phyloP scores from a whole-genome alignment of 2,329 filamentous ascomycete species.

The Nectriaceae sp. region DNA sequence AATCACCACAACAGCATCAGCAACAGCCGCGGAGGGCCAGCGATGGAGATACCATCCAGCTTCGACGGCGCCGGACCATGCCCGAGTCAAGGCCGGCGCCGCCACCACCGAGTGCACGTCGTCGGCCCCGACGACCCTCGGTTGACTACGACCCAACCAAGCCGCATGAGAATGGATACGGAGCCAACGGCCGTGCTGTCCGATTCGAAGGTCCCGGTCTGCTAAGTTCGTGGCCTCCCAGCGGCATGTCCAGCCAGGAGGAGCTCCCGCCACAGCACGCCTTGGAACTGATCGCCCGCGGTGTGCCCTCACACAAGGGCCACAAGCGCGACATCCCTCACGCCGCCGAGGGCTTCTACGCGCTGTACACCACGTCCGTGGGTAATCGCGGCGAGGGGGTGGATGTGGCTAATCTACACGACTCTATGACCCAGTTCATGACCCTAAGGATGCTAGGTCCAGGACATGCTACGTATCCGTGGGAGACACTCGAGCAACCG shows the following conservation, averaged over 20 bases:
- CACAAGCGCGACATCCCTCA: conserved; percentile 56
- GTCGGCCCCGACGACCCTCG: conserved; percentile 45
- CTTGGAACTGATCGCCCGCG: conserved; percentile 58
- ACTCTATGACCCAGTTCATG: conserved; percentile 61
- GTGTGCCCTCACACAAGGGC: conserved; percentile 59
- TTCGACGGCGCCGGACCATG: conserved; percentile 7
- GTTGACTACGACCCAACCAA: no score
- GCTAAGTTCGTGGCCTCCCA: conserved; percentile 59
- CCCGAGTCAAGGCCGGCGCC: background rate
- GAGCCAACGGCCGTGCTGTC: conserved; percentile 17
- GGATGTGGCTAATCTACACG: conserved; percentile 52
- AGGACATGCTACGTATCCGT: conserved; percentile 52
- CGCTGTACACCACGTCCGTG: conserved; percentile 52
- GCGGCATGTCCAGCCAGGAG: conserved; percentile 48
- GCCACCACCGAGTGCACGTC: conserved; percentile 35
- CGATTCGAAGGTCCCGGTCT: conserved; percentile 26
- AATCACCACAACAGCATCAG: background rate
- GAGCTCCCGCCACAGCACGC: conserved; percentile 56
- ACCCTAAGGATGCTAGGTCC: conserved; percentile 51
- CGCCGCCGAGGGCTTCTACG: conserved; percentile 55
- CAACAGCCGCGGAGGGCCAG: background rate
- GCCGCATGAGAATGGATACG: no score
- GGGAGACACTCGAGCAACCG: conserved; percentile 74
- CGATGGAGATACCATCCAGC: conserved; percentile 16
- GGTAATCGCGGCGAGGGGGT: conserved; percentile 47